A percentile compares a stretch with the other conserved stretches of the same genome.
Conservation (phyloP, 352 stramenopile species). For the Globisporangium spinosum region DNA sequence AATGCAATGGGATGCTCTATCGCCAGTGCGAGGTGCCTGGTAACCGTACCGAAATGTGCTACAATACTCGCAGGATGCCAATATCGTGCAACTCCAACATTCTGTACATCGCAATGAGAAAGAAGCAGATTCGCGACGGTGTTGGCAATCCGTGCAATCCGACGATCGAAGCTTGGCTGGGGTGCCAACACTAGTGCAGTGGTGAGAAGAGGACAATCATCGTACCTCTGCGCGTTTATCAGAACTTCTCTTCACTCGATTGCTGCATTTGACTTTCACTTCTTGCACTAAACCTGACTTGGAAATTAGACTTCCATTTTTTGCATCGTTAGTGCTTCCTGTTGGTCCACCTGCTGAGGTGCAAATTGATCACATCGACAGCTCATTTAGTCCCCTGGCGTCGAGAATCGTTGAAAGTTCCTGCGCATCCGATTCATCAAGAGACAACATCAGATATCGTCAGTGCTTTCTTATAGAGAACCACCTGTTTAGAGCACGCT, state of each 20-base stretch:
- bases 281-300: background rate
- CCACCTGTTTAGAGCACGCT: too few relatives aligned
- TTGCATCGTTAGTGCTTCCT: background rate
- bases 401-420: conserved; percentile 10
- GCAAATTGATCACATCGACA: conserved; percentile 1
- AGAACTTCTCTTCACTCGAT: background rate
- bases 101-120: conserved; percentile 1
- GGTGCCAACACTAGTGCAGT: conserved; percentile 1
- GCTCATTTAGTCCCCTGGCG: conserved; percentile 4
- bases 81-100: conserved; percentile 4
- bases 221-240: background rate
- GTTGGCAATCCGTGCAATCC: conserved; percentile 2
- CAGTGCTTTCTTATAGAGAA: background rate
- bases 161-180: background rate
- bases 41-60: conserved; percentile 2
- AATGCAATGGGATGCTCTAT: background rate
- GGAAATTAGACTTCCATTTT: background rate
- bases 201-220: background rate
- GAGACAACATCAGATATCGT: background rate
- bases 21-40: background rate
- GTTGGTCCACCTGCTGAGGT: background rate
- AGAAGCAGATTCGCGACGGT: background rate
- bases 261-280: conserved; percentile 6
- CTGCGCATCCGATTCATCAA: background rate
- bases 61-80: conserved; percentile 2